Conservation (phyloP, 2,329 filamentous ascomycete species). For the Aspergillus intermedius region DNA sequence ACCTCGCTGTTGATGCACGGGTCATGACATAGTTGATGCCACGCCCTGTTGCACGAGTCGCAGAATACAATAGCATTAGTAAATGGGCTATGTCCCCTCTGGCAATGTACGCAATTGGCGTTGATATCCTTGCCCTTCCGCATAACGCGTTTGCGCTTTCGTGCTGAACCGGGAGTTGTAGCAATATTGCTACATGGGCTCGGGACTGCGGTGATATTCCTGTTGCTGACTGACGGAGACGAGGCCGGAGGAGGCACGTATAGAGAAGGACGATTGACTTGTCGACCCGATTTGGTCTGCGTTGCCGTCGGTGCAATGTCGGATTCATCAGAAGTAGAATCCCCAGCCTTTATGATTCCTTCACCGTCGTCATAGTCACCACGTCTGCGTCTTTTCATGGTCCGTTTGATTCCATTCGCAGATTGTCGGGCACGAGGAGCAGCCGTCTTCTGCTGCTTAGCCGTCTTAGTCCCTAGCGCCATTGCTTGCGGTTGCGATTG, state of each 20-base stretch:
- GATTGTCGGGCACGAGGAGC: slow-evolving; percentile 13
- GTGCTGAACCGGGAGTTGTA: slow-evolving; percentile 22
- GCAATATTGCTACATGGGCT: slow-evolving; percentile 6
- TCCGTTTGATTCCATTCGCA: slow-evolving; percentile 10
- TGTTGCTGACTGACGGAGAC: slow-evolving; percentile 12
- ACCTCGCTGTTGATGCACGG: slow-evolving; percentile 66
- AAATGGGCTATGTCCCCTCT: slow-evolving; percentile 63
- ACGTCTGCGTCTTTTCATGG: slow-evolving; percentile 17
- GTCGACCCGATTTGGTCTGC: slow-evolving; percentile 69
- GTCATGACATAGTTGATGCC: slow-evolving; percentile 77
- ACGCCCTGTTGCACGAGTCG: slow-evolving; percentile 70
- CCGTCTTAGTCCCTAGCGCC: slow-evolving; percentile 2
- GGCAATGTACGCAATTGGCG: slow-evolving; percentile 63
- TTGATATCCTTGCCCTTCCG: slow-evolving; percentile 39
- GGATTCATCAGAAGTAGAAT: slow-evolving; percentile 34
- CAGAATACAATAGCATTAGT: slow-evolving; percentile 80
- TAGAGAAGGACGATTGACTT: slow-evolving; percentile 59
- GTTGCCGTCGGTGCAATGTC: slow-evolving; percentile 53
- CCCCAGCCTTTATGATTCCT: slow-evolving; percentile 27
- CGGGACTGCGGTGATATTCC: slow-evolving; percentile 10
- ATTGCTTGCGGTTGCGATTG: slow-evolving; percentile 5
- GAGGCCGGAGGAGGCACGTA: slow-evolving; percentile 49
- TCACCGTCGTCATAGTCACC: slow-evolving; percentile 25
- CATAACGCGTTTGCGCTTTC: slow-evolving; percentile 52
- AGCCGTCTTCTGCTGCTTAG: slow-evolving; percentile 8